These are phyloP conservation scores for Phyllosticta paracitricarpa DNA, from an alignment of 2,329 filamentous ascomycete species.

Conservation along the genomic window DNA sequence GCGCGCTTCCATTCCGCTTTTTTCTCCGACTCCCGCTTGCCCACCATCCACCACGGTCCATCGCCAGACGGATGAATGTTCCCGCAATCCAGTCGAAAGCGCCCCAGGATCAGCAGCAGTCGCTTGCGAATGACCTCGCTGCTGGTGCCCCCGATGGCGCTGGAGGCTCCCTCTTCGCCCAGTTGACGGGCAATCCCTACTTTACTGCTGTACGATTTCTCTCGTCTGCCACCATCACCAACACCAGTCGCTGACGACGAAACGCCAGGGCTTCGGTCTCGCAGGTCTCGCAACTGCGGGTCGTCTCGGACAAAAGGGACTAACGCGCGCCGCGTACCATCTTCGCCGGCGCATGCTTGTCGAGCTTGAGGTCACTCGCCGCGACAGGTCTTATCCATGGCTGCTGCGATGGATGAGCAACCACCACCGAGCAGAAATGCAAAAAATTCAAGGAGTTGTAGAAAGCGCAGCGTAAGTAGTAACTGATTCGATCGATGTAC, in stretches of 20 bases:
- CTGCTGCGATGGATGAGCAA: slow-evolving; percentile 90
- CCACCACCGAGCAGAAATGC: slow-evolving; percentile 28
- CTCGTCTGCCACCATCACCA: slow-evolving; percentile 32
- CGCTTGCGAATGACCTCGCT: slow-evolving; percentile 27
- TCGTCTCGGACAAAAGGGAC: slow-evolving; percentile 68
- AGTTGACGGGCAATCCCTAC: slow-evolving; percentile 42
- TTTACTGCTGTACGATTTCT: slow-evolving; percentile 47
- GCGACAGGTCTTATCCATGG: slow-evolving; percentile 90
- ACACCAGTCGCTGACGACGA: not conserved
- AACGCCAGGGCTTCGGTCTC: slow-evolving; percentile 68
- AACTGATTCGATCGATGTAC: no score
- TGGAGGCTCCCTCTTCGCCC: slow-evolving; percentile 32
- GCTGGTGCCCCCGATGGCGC: slow-evolving; percentile 20
- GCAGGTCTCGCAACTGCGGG: slow-evolving; percentile 76
- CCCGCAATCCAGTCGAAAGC: slow-evolving; percentile 10
- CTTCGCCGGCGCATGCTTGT: slow-evolving; percentile 80
- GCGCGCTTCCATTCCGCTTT: not conserved
- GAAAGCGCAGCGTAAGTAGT: not conserved
- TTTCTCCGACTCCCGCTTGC: not conserved
- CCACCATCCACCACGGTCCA: slow-evolving; percentile 19
- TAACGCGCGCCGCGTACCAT: slow-evolving; percentile 61
- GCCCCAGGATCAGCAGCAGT: slow-evolving; percentile 17
- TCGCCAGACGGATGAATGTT: slow-evolving; percentile 23
- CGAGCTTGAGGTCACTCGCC: slow-evolving; percentile 89
- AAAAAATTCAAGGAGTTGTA: slow-evolving; percentile 36